These are phyloP conservation scores for Cyberlindnera suaveolens DNA, from an alignment of 805 yeast species.

Conservation along the genomic window DNA sequence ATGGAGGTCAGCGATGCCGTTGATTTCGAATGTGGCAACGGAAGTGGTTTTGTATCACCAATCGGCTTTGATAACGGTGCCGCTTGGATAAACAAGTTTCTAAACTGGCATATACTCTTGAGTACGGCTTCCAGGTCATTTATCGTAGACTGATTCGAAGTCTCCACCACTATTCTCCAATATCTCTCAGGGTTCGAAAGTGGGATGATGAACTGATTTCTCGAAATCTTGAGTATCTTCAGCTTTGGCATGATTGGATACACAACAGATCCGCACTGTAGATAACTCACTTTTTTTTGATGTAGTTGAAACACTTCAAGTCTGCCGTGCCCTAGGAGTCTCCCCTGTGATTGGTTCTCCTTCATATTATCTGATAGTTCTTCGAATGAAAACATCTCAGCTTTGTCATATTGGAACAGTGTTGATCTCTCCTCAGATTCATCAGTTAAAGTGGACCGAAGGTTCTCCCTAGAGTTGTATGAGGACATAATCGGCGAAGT, in stretches of 20 bases:
- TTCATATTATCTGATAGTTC: constrained; percentile 7
- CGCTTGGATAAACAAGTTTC: constrained; percentile 29
- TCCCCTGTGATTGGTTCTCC: constrained; percentile 28
- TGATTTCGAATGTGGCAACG: not conserved
- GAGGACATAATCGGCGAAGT: not conserved
- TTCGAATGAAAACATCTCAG: constrained; percentile 22
- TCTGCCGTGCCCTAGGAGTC: constrained; percentile 53
- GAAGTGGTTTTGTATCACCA: constrained; percentile 1
- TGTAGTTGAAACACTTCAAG: constrained; percentile 55
- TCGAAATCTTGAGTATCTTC: constrained; percentile 45
- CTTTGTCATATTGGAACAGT: constrained; percentile 16
- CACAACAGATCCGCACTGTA: constrained; percentile 59
- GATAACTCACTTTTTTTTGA: constrained; percentile 50
- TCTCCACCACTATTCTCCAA: constrained; percentile 48
- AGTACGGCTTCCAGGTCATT: constrained; percentile 23
- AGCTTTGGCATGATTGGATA: constrained; percentile 69
- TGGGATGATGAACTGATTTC: constrained; percentile 50
- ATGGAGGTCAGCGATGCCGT: constrained; percentile 24
- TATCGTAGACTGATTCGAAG: constrained; percentile 12
- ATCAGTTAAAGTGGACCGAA: not conserved
- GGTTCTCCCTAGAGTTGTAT: not conserved
- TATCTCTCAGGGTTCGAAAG: constrained; percentile 70
- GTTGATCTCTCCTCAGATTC: constrained; percentile 7
- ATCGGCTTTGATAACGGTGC: not conserved
- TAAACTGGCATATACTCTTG: constrained; percentile 32